Evolutionary conservation across 2,329 filamentous ascomycete genomes (phyloP), one percentile per base, ranked within the genome.

Genomic region (Calonectria honghensis): DNA sequence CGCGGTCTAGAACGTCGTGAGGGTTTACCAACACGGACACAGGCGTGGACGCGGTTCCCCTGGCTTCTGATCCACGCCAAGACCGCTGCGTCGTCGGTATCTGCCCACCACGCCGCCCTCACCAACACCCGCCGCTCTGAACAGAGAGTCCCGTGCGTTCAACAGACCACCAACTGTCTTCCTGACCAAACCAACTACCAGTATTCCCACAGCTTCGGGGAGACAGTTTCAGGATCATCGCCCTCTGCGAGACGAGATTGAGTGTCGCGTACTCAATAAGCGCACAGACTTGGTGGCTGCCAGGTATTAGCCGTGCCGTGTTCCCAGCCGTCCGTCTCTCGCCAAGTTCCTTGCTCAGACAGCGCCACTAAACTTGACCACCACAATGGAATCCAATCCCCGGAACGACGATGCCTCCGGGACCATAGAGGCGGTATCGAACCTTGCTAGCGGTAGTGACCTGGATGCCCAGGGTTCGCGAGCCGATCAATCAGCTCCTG

Each of bases 231-330:
- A 65, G 63, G 13, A 37, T 13, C 29, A 35, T 64, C 68, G 68
- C 59, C 37, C 20, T 37, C 57, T 31, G 48, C 50, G 29, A 59
- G 32, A 61, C 41, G 32, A 27, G 27, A 70, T 24, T 37, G 35
- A 51, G 66, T 57, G 32, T 73, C 37, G 50, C 50, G 57, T 50
- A 16, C 65, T 37, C 24, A 57, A 35, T 41, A 72, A 35, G 50
- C 63, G 70, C 70, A 41, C 70, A 68, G 64, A 51, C 64, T 41
- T 52, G 66, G 66, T 69, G 71, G 65, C 57, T 69, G 65, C 50
- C 37, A 57, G 61, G 50, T 65, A 50, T 29, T 37, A 45, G 57
- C 27, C 50, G 54, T 57, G 65, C 65, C 54, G 65, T 66, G 31
- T 50, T 35, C n/a, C 29, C 61, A 50, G 20, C 41, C 68, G 32